Conservation (phyloP, 75 land plant species). For the Sequoia sempervirens region DNA sequence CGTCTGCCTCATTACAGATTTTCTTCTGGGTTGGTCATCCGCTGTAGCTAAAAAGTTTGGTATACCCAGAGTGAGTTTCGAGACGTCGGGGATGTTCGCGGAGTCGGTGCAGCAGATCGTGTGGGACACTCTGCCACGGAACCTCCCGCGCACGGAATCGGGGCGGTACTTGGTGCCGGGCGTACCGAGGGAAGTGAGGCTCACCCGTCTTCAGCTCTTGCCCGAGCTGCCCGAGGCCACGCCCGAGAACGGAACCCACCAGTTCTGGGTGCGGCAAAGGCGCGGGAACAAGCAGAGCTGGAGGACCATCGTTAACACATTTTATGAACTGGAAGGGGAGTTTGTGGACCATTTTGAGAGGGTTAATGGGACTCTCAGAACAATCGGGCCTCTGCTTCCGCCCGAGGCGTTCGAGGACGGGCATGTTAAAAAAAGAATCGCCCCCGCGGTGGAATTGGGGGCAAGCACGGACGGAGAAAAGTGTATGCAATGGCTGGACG, state of each 20-base stretch:
- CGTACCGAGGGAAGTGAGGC: neutral
- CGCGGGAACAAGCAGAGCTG: neutral
- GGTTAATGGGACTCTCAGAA: neutral
- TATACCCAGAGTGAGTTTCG: constrained; percentile 1
- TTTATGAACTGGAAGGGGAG: neutral
- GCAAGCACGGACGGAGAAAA: neutral
- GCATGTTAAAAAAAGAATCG: neutral
- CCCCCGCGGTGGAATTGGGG: neutral
- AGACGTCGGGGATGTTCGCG: neutral
- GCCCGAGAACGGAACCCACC: neutral
- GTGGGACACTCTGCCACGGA: constrained; percentile 2
- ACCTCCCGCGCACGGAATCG: neutral
- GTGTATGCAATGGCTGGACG: constrained; percentile 17
- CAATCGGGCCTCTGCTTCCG: neutral
- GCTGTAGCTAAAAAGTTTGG: neutral
- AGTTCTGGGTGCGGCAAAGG: constrained; percentile 3
- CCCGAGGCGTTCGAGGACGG: constrained; percentile 1
- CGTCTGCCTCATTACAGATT: neutral
- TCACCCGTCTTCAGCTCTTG: neutral
- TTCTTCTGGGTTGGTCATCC: constrained; percentile 6
- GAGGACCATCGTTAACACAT: neutral
- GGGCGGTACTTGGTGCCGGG: constrained; percentile 5
- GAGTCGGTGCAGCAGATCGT: constrained; percentile 11
- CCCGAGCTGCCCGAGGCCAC: constrained; percentile 4
- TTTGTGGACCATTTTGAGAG: constrained; percentile 9